Conservation (phyloP, 1,284 basidiomycete species). For the Pholiota adiposa region DNA sequence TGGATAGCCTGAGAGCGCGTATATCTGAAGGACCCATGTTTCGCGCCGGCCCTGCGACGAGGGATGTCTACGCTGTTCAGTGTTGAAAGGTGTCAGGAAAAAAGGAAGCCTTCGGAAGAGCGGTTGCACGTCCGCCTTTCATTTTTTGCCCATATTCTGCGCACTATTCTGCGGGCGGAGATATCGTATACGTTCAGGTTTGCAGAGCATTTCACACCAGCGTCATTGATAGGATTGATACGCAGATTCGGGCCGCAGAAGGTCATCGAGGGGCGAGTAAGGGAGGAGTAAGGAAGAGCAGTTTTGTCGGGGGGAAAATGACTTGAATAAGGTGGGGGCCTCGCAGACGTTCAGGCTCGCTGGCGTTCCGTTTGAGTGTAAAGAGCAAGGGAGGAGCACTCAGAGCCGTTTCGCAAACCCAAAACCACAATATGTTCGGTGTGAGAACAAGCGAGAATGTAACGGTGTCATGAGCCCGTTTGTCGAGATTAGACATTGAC, state of each 20-base stretch:
- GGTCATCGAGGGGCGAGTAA: background rate
- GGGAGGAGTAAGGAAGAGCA: background rate
- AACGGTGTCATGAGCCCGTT: background rate
- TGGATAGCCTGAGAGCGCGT: background rate
- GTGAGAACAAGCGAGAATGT: background rate
- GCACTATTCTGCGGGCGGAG: too few relatives aligned
- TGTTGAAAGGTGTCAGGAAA: background rate
- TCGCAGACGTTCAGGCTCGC: background rate
- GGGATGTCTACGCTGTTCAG: background rate
- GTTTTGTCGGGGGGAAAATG: background rate
- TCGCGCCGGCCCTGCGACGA: background rate
- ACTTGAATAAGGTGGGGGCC: background rate
- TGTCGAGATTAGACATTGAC: background rate
- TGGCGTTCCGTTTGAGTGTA: background rate
- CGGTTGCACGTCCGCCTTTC: too few relatives aligned
- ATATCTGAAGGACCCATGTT: too few relatives aligned
- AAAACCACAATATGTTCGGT: background rate
- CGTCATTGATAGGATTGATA: background rate
- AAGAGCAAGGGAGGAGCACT: background rate
- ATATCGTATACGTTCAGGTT: too few relatives aligned
- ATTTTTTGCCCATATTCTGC: too few relatives aligned
- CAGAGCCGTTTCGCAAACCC: background rate
- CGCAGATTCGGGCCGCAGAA: background rate
- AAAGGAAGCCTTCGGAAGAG: background rate
- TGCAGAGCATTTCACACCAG: background rate